These are phyloP conservation scores for Cunninghamia lanceolata DNA, from an alignment of 75 land plant species.

Conservation along the genomic window DNA sequence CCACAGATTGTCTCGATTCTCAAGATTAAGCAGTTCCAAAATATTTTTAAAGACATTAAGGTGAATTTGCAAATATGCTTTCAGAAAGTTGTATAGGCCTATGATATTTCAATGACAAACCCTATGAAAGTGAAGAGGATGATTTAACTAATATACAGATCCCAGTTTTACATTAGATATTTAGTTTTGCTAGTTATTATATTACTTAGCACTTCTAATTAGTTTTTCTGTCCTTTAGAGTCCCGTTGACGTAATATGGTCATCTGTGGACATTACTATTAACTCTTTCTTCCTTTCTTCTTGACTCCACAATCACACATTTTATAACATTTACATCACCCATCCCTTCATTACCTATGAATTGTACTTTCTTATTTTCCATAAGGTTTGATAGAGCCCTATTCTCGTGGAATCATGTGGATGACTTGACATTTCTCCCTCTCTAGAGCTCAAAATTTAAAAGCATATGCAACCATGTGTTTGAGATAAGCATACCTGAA, in stretches of 20 bases:
- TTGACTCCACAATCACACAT: not conserved
- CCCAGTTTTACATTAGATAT: not conserved
- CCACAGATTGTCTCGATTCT: not conserved
- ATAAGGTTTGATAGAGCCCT: not conserved
- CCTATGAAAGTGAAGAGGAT: not conserved
- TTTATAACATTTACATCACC: not conserved
- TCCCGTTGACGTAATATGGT: not conserved
- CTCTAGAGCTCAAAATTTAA: not conserved
- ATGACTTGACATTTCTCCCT: not conserved
- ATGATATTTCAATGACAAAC: not conserved
- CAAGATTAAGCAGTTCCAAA: not conserved
- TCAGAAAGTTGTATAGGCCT: not conserved
- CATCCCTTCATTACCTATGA: not conserved
- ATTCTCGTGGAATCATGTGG: not conserved
- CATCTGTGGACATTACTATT: not conserved
- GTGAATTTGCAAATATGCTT: no score
- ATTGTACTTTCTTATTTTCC: not conserved
- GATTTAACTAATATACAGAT: no score
- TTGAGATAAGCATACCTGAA: slow-evolving; percentile 49
- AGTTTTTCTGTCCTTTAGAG: not conserved
- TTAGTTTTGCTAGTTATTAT: not conserved
- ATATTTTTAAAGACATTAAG: no score
- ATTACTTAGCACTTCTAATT: not conserved
- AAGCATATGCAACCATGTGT: not conserved
- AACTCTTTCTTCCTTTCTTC: not conserved